Percentiles rank a stretch among this genome's conserved stretches.
Conservation (phyloP, 495 filamentous ascomycete species). For the Geopyxis carbonaria region DNA sequence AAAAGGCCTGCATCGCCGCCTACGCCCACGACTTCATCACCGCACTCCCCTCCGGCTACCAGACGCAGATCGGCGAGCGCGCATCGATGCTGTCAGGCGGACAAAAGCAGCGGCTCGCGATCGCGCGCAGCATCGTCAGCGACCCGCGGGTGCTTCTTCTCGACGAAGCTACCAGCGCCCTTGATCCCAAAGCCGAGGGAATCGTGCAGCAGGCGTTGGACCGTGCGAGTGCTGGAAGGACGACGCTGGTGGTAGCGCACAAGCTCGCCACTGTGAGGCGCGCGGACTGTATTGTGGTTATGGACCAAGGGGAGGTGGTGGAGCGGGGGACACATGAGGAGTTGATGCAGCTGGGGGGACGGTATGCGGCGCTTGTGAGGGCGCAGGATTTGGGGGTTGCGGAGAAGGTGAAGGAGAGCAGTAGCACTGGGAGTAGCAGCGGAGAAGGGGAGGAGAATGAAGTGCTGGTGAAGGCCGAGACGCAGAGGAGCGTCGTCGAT, state of each 20-base stretch:
- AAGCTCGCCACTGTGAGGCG: conserved; percentile 50
- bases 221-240: conserved; percentile 50
- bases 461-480: conserved; percentile 6
- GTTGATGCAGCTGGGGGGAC: conserved; percentile 35
- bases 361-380: conserved; percentile 37
- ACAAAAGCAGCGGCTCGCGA: conserved; percentile 52
- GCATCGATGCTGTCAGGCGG: conserved; percentile 37
- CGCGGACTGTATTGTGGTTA: conserved; percentile 58
- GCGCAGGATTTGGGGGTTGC: conserved; percentile 34
- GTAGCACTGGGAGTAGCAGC: conserved; percentile 1
- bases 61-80: conserved; percentile 39
- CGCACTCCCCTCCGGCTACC: conserved; percentile 42
- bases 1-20: conserved; percentile 43
- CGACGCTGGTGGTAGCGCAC: conserved; percentile 72
- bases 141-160: conserved; percentile 68
- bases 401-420: conserved; percentile 3
- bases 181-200: conserved; percentile 56
- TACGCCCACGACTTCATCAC: conserved; percentile 46
- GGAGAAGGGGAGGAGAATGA: conserved; percentile 10
- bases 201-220: conserved; percentile 57
- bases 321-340: conserved; percentile 54
- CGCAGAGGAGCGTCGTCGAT: no score
- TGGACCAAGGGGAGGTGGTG: conserved; percentile 48
- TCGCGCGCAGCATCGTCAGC: conserved; percentile 61
- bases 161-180: conserved; percentile 68